phyloP scores from a whole-genome alignment of 352 stramenopile genomes.

The Globisporangium nunn region DNA sequence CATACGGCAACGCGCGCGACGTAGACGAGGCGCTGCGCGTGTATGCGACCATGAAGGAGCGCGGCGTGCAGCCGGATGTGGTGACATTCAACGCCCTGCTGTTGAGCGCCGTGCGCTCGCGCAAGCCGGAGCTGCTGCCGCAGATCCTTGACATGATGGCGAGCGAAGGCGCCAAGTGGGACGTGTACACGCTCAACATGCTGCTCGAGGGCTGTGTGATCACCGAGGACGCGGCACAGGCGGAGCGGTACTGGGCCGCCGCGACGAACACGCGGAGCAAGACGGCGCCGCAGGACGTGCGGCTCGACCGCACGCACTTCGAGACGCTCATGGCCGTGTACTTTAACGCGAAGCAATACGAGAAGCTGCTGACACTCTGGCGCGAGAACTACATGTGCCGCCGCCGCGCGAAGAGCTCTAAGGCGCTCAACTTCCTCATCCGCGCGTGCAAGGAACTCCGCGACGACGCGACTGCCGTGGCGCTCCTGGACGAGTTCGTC shows the following conservation, averaged over 20 bases:
- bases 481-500: slow-evolving; percentile 57
- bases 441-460: slow-evolving; percentile 37
- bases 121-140: slow-evolving; percentile 40
- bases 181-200: slow-evolving; percentile 72
- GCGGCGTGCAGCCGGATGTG: slow-evolving; percentile 32
- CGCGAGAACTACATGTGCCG: slow-evolving; percentile 46
- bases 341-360: slow-evolving; percentile 46
- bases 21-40: slow-evolving; percentile 58
- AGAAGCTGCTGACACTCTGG: slow-evolving; percentile 48
- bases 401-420: slow-evolving; percentile 60
- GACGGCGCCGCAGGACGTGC: slow-evolving; percentile 24
- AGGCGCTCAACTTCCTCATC: slow-evolving; percentile 77
- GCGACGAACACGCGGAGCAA: slow-evolving; percentile 17
- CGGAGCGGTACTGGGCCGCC: slow-evolving; percentile 49
- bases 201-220: slow-evolving; percentile 59
- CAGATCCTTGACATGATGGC: slow-evolving; percentile 48
- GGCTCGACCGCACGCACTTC: slow-evolving; percentile 56
- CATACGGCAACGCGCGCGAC: slow-evolving; percentile 57
- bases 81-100: slow-evolving; percentile 75
- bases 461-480: slow-evolving; percentile 35
- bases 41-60: slow-evolving; percentile 35
- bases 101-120: slow-evolving; percentile 43
- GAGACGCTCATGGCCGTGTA: slow-evolving; percentile 74
- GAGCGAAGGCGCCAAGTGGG: slow-evolving; percentile 41
- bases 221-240: slow-evolving; percentile 29